A percentile compares a stretch with the other conserved stretches of the same genome.
These are phyloP conservation scores for Hymenotorrendiella dingleyae DNA, from an alignment of 2,329 filamentous ascomycete species.

Conservation along the genomic window DNA sequence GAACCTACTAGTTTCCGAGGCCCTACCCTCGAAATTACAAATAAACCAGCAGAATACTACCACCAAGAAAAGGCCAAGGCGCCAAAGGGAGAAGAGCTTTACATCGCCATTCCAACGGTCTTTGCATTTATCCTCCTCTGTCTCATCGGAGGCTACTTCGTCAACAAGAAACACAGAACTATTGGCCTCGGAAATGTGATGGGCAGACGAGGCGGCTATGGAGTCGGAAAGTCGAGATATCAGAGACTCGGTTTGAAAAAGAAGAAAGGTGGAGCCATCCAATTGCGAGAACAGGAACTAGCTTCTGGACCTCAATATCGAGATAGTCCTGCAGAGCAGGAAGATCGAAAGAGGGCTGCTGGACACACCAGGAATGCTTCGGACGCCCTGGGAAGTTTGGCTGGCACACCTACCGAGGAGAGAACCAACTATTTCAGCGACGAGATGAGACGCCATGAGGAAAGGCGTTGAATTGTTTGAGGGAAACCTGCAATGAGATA, in stretches of 20 bases:
- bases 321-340: constrained; percentile 15
- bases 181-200: constrained; percentile 29
- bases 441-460: constrained; percentile 10
- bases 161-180: constrained; percentile 23
- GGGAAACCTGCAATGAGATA: too few relatives aligned
- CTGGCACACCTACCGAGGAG: constrained; percentile 17
- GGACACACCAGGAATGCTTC: constrained; percentile 15
- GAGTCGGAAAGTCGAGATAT: constrained; percentile 23
- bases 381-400: constrained; percentile 22
- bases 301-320: constrained; percentile 14
- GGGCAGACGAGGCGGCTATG: constrained; percentile 26
- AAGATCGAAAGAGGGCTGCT: constrained; percentile 3
- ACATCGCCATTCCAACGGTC: constrained; percentile 26
- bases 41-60: constrained; percentile 17
- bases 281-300: constrained; percentile 22
- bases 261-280: constrained; percentile 18
- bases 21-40: constrained; percentile 22
- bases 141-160: constrained; percentile 19
- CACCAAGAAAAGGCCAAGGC: constrained; percentile 14
- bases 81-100: constrained; percentile 23
- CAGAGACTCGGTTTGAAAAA: constrained; percentile 24
- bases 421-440: constrained; percentile 17
- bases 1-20: constrained; percentile 16
- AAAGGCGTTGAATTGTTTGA: too few relatives aligned
- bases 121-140: constrained; percentile 24